Conservation (phyloP, 1,139 yeast species). For the Zygoascus meyerae region DNA sequence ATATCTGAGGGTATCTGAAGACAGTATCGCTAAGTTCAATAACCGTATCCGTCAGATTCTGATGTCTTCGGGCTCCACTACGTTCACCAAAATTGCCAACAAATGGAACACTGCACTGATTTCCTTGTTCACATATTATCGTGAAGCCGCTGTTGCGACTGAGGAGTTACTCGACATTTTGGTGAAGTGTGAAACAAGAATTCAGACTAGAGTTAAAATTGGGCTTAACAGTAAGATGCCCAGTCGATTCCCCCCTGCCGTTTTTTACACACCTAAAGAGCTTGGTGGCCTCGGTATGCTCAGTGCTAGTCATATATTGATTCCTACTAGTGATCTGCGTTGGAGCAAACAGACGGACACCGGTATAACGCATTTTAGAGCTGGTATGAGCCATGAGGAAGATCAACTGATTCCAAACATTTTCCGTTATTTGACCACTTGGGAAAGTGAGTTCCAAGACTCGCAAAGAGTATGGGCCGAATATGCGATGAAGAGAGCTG, state of each 20-base stretch:
- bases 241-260: constrained; percentile 96
- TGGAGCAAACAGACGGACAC: constrained; percentile 95
- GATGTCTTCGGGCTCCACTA: constrained; percentile 94
- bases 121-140: constrained; percentile 77
- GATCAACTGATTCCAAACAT: constrained; percentile 86
- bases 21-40: constrained; percentile 72
- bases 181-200: constrained; percentile 88
- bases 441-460: constrained; percentile 95
- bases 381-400: constrained; percentile 82
- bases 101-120: constrained; percentile 95
- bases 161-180: constrained; percentile 70
- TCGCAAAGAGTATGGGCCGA: constrained; percentile 98
- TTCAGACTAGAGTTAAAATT: constrained; percentile 90
- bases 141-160: constrained; percentile 90
- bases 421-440: constrained; percentile 84
- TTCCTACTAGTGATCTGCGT: constrained; percentile 85
- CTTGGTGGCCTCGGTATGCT: constrained; percentile 97
- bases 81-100: constrained; percentile 90
- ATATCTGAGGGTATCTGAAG: constrained; percentile 72
- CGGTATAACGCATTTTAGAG: constrained; percentile 89
- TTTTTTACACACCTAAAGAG: constrained; percentile 95
- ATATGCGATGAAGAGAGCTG: constrained; percentile 82
- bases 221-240: constrained; percentile 99
- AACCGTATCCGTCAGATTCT: constrained; percentile 83
- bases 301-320: constrained; percentile 91